Conservation (phyloP, 2,329 filamentous ascomycete species). For the Aspergillus pseudonomiae region DNA sequence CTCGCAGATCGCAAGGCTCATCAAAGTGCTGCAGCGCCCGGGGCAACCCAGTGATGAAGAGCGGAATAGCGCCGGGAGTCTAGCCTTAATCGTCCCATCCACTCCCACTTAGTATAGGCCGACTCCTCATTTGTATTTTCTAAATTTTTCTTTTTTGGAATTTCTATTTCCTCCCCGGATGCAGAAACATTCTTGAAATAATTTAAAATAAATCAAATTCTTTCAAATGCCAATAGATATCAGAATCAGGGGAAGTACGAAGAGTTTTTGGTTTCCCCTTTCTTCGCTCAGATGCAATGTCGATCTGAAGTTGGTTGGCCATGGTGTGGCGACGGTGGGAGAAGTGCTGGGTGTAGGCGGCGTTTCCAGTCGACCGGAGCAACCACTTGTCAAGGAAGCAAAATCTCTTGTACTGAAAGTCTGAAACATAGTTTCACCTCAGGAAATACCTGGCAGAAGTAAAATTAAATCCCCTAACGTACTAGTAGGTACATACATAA, state of each 20-base stretch:
- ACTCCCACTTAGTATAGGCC: no score
- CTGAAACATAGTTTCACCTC: not conserved
- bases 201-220: not conserved
- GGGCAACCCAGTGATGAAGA: slow-evolving; percentile 4
- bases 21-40: not conserved
- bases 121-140: no score
- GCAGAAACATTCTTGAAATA: not conserved
- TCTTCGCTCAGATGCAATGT: not conserved
- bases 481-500: not conserved
- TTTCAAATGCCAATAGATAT: not conserved
- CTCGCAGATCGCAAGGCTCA: slow-evolving; percentile 10
- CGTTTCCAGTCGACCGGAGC: not conserved
- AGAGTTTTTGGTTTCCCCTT: not conserved
- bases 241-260: not conserved
- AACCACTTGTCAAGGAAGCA: not conserved
- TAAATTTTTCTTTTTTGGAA: no score
- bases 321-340: not conserved
- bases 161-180: not conserved
- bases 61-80: slow-evolving; percentile 6
- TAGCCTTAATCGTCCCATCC: slow-evolving; percentile 1
- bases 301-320: not conserved
- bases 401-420: not conserved
- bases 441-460: not conserved
- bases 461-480: not conserved
- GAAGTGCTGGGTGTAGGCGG: not conserved